Base-by-base conservation (phyloP, 2,329 filamentous ascomycete genomes). In the Mycosphaerella arachidis region DNA sequence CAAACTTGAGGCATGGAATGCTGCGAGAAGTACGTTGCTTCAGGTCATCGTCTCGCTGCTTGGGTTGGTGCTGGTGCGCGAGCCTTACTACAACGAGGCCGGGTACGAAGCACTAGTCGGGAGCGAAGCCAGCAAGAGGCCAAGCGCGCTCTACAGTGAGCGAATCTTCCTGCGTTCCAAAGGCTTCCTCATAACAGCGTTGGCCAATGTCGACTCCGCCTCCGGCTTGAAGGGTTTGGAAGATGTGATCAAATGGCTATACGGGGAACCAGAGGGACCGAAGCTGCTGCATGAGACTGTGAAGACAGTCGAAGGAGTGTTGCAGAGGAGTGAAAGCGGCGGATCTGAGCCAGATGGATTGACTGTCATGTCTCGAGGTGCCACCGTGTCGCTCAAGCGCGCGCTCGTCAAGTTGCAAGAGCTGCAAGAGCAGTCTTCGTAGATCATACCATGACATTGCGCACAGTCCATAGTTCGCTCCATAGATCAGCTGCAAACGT, bases 71-170 rank as follows among this genome's bases (percentile, higher is more conserved):
- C 74, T 87, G 13, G 84, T 86, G 20, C 79, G 79, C 48, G 79
- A 82, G 61, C 84, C 84, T 0, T 86, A 85, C 68, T 86, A 84
- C 74, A 86, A 86, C 67, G 84, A 87, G 73, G 84, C 84, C 10
- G 84, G 84, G 29, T 86, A 82, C 63, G 83, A 86, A 80, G 57
- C 77, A 75, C 51, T 77, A 3, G 65, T 61, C 1, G 71, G 69
- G 6, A 58, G 65, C 9, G 70, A 71, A 52, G 56, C 56, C 6
- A 67, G 63, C 48, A 71, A 67, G 55, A 53, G 64, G 16, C 61
- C 68, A 7, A 69, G 68, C 29, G 68, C 66, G 12, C 57, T 73
- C 4, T 72, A 71, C 55, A 73, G 59, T 54, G 70, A 72, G 60
- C 64, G 66, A 27, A 65, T 64, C 12, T 68, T 63, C 57, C 51